Evolutionary conservation across 257 asterid species (phyloP), one percentile per base, ranked within the genome.

Genomic region (Nicotiana undulata): DNA sequence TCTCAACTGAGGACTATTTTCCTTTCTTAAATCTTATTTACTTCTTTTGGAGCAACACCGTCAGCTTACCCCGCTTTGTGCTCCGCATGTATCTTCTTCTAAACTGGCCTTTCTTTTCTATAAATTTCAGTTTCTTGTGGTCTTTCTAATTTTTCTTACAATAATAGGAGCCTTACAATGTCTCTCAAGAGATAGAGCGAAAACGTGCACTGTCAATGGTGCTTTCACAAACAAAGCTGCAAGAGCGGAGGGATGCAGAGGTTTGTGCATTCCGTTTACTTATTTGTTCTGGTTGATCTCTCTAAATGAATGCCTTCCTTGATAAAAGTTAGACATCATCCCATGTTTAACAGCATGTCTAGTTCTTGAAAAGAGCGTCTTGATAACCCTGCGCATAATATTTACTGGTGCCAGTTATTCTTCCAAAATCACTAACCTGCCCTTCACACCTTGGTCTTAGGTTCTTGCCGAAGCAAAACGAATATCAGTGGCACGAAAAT

Each of bases 221-320:
- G 66, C 97, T 96, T 85, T 96, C 98, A 84, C 98, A 94, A 76
- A 91, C 98, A 79, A 96, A 92, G 90, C 98, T 88, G 70, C 97
- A 96, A 86, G 99, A 94, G 86, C 95, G 92, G 75, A 91, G 82
- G 89, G 98, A 94, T 88, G 91, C 93, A 78, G 97, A 91, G 95
- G 98, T 95, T 81, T 61, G 85, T 76, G 44, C 44, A 74, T 74
- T 13, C 60, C 8, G 60, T 84, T 40, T 37, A 24, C 61, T 24
- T 49, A 74, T 49, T 46, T 17, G 5, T 74, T 37, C 16, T 49
- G 15, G 60, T 72, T 44, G 5, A 22, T 3, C 60, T 74, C 51
- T 74, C 24, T 15, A 24, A 46, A 49, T 72, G 60, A 72, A 44
- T 46, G 22, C 13, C 15, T 40, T 46, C 78, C 59, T 46, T 15